Evolutionary conservation across 1,284 basidiomycete genomes (phyloP), one percentile per base, ranked within the genome.

Genomic region (Puccinia hordei): DNA sequence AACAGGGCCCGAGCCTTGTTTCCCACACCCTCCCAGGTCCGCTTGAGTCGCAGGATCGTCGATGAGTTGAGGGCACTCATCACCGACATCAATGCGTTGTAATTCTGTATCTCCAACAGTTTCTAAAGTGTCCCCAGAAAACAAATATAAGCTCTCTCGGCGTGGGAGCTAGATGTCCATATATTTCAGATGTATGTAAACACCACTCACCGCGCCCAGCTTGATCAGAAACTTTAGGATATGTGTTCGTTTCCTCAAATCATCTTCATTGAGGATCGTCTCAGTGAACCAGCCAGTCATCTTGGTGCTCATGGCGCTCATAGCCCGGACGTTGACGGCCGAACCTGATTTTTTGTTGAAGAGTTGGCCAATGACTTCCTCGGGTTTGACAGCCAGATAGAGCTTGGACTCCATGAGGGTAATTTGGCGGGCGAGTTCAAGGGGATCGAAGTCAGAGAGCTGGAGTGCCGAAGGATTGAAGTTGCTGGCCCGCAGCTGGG

Each of bases 381-480:
- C 85, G 0, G 86, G 84, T 53, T 83, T 82, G 75, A 87, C 87
- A 46, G 83, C 82, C 81, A 83, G 83, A 82, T 83, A 86, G 49
- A 86, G 82, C 73, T 84, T 84, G 81, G 85, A 85, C 81, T 86
- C 84, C 77, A 86, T 81, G 63, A 86, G 83, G 30, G 83, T 83
- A 78, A 84, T 84, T 91, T 93, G 86, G 19, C 87, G 83, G 13
- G 91, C 90, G 22, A 90, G 88, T 83, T 87, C 87, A 51, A 85
- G 88, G 87, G 90, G 90, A 82, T 92, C 90, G 84, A 99, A 95
- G 84, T 99, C 96, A n/a, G 91, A 92, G 12, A 98, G 88, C 33
- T 88, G 86, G 72, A 96, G 90, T 2, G 87, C 85, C 1, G 86
- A 84, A 19, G 46, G 24, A 2, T 10, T 30, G 82, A 74, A 38